These are phyloP conservation scores for Podospora fimiseda DNA, from an alignment of 495 filamentous ascomycete genomes.

Conservation along the genomic window DNA sequence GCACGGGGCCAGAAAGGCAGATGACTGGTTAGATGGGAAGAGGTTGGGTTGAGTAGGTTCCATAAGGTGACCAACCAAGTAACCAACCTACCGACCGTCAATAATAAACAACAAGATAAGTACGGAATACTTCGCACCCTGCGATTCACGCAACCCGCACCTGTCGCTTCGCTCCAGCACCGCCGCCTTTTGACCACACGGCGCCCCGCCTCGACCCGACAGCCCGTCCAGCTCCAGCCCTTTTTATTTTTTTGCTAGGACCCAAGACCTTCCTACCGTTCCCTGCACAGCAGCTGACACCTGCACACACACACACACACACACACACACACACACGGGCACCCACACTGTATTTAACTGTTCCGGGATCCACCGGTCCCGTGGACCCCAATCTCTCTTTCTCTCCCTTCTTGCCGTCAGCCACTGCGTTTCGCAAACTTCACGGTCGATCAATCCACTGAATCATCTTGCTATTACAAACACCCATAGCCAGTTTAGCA, in stretches of 20 bases:
- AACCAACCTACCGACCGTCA: background rate
- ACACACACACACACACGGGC: too few relatives aligned
- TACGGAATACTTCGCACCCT: too few relatives aligned
- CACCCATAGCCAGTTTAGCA: too few relatives aligned
- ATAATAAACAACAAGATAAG: too few relatives aligned
- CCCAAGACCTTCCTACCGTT: constrained; percentile 6
- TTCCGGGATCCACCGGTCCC: constrained; percentile 10
- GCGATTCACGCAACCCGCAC: constrained; percentile 1
- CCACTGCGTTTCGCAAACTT: background rate
- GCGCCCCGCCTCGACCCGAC: constrained; percentile 16
- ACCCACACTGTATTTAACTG: constrained; percentile 9
- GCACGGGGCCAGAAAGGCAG: background rate
- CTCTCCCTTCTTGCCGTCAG: constrained; percentile 5
- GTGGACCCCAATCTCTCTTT: constrained; percentile 14
- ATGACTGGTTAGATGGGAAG: too few relatives aligned
- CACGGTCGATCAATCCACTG: constrained; percentile 16
- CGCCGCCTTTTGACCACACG: constrained; percentile 6
- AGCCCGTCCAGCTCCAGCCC: constrained; percentile 9
- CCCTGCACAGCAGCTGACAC: too few relatives aligned
- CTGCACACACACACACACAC: too few relatives aligned
- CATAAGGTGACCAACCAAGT: too few relatives aligned
- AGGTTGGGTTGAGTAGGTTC: too few relatives aligned
- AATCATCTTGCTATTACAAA: too few relatives aligned
- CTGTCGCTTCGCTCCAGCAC: background rate
- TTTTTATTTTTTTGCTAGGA: background rate